Evolutionary conservation across 2,329 filamentous ascomycete genomes (phyloP), one percentile per base, ranked within the genome.

Genomic region (Talaromyces sp.): DNA sequence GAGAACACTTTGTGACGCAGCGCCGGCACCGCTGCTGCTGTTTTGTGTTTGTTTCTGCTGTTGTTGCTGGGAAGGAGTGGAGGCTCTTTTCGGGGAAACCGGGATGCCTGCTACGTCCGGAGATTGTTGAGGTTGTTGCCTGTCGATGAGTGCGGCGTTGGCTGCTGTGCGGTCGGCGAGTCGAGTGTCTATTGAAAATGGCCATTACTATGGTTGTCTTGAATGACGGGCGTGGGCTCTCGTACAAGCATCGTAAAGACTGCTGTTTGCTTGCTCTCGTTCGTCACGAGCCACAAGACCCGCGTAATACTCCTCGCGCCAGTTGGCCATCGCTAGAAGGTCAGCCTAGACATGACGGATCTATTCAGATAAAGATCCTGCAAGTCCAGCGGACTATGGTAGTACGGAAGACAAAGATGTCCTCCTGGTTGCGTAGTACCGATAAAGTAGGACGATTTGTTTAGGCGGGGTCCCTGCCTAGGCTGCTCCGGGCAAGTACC

Each of bases 291-390:
- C 88, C 70, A 88, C 85, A 69, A 98, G 83, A 69, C 90, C 89
- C 68, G 86, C 83, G 68, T 91, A 83, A 77, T 96, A 97, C 73
- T 96, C 91, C 70, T 91, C 88, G 73, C 89, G 86, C 91, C 93
- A 96, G 81, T 86, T 86, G 69, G 87, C 84, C 86, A 88, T 88
- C 64, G 58, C 67, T 71, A 56, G n/a, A 22, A 15, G 13, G 19
- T 56, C n/a, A 38, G 31, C 31, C 29, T 38, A 19, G 29, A 56
- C 53, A 56, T 56, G 53, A 25, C 53, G 31, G 5, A 25, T 2
- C 5, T 8, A 7, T 22, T 56, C 29, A 56, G 31, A 25, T 22
- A 56, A 15, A 36, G 31, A 56, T 56, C 31, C 7, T 56, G 31
- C 53, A 56, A 53, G 4, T 10, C 29, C 29, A 19, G 11, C n/a